These are phyloP conservation scores for Komagataella kurtzmanii DNA, from an alignment of 805 yeast species.

Conservation along the genomic window DNA sequence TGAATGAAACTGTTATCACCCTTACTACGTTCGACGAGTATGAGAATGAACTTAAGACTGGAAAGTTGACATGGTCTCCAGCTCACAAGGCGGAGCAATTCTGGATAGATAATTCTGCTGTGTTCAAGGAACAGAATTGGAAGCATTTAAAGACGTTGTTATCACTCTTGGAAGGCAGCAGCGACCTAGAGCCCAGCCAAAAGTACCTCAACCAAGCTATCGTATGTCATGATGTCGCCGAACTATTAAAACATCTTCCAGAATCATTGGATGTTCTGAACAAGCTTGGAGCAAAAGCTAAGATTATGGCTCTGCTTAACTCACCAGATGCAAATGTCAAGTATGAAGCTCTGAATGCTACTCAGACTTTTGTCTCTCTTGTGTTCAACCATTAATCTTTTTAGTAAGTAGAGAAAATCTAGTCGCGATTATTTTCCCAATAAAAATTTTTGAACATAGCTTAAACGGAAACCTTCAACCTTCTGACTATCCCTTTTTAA, in stretches of 20 bases:
- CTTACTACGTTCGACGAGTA: conserved; percentile 92
- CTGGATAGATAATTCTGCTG: conserved; percentile 72
- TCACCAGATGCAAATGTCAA: conserved; percentile 77
- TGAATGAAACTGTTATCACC: conserved; percentile 60
- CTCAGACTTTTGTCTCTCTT: conserved; percentile 87
- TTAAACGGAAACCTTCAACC: background rate
- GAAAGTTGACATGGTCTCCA: conserved; percentile 77
- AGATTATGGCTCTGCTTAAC: conserved; percentile 75
- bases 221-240: conserved; percentile 54
- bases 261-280: conserved; percentile 43
- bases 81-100: conserved; percentile 81
- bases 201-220: conserved; percentile 33
- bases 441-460: background rate
- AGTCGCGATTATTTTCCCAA: background rate
- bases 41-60: conserved; percentile 68
- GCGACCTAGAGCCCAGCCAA: conserved; percentile 14
- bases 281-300: conserved; percentile 52
- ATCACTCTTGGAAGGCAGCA: conserved; percentile 27
- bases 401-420: background rate
- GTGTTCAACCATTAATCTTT: conserved; percentile 26
- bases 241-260: conserved; percentile 46
- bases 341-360: conserved; percentile 88
- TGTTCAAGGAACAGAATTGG: conserved; percentile 71
- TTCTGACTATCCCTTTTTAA: background rate
- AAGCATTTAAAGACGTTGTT: conserved; percentile 54